A percentile compares a stretch with the other conserved stretches of the same genome.
phyloP scores from a whole-genome alignment of 345 rosid species.

The Linum tenue region DNA sequence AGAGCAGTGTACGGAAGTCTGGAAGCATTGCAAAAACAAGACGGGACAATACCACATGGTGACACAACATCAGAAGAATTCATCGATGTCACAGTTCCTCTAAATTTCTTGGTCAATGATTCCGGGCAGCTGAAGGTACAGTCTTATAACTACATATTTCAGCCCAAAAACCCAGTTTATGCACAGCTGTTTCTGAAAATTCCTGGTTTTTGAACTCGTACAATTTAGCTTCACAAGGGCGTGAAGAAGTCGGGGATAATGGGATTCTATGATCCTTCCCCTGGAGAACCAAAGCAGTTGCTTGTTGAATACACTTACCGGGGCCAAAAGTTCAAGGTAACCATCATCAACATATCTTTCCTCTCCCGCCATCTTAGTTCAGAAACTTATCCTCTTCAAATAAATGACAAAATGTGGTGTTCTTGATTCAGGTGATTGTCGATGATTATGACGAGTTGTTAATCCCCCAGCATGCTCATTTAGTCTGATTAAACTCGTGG shows the following conservation, averaged over 20 bases:
- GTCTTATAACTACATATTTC: not conserved
- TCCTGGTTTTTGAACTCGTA: not conserved
- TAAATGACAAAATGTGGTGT: not conserved
- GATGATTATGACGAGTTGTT: slow-evolving; percentile 61
- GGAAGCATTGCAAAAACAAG: slow-evolving; percentile 34
- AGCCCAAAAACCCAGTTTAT: not conserved
- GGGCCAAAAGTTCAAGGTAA: slow-evolving; percentile 47
- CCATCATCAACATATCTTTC: no score
- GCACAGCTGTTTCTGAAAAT: no score
- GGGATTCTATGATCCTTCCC: slow-evolving; percentile 98
- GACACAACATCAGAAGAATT: slow-evolving; percentile 39
- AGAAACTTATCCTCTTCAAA: not conserved
- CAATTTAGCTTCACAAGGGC: slow-evolving; percentile 73
- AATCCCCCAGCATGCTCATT: slow-evolving; percentile 56
- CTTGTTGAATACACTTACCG: slow-evolving; percentile 51
- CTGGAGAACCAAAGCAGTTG: slow-evolving; percentile 69
- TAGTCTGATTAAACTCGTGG: slow-evolving; percentile 19
- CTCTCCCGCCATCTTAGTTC: not conserved
- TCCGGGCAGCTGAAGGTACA: slow-evolving; percentile 72
- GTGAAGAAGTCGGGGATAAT: slow-evolving; percentile 88
- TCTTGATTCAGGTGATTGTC: slow-evolving; percentile 38
- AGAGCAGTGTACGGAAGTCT: slow-evolving; percentile 64
- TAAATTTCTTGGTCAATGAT: slow-evolving; percentile 80
- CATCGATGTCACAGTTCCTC: slow-evolving; percentile 73
- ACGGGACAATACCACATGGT: slow-evolving; percentile 17